A percentile compares a stretch with the other conserved stretches of the same genome.
These are phyloP conservation scores for Jamesozyma spencerorum DNA, from an alignment of 805 yeast genomes.

Conservation along the genomic window DNA sequence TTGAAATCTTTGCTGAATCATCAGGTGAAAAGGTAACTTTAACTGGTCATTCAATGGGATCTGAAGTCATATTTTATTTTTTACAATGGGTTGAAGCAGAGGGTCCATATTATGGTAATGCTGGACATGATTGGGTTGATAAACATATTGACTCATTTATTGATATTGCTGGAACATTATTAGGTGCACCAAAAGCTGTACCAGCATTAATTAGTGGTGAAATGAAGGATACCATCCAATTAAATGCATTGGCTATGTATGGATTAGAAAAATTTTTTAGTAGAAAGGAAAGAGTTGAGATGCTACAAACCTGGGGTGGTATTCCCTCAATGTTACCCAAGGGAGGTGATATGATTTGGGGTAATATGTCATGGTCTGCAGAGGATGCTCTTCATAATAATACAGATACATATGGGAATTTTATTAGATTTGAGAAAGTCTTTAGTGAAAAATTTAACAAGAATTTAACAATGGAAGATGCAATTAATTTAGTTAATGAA, in stretches of 20 bases:
- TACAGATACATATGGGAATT: slow-evolving; percentile 55
- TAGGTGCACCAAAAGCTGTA: slow-evolving; percentile 92
- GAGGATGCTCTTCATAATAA: slow-evolving; percentile 36
- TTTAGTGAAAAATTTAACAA: slow-evolving; percentile 8
- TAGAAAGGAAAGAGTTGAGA: slow-evolving; percentile 75
- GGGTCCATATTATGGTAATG: slow-evolving; percentile 76
- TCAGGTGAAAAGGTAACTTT: slow-evolving; percentile 64
- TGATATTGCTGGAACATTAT: slow-evolving; percentile 79
- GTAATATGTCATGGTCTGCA: slow-evolving; percentile 64
- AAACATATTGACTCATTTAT: slow-evolving; percentile 71
- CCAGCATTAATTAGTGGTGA: slow-evolving; percentile 94
- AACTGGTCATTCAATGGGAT: slow-evolving; percentile 93
- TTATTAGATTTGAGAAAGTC: slow-evolving; percentile 46
- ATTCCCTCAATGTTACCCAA: slow-evolving; percentile 93
- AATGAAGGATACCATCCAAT: slow-evolving; percentile 94
- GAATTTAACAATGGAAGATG: slow-evolving; percentile 58
- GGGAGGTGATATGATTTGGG: slow-evolving; percentile 91
- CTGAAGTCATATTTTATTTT: slow-evolving; percentile 80
- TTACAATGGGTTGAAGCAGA: slow-evolving; percentile 94
- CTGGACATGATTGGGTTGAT: slow-evolving; percentile 86
- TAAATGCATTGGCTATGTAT: slow-evolving; percentile 85
- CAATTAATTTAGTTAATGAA: slow-evolving; percentile 55
- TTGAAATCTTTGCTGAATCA: slow-evolving; percentile 48
- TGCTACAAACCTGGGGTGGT: slow-evolving; percentile 84
- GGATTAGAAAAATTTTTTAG: slow-evolving; percentile 92